Evolutionary conservation across 2,329 filamentous ascomycete species (phyloP).

Genomic region (Mollisia scopiformis): DNA sequence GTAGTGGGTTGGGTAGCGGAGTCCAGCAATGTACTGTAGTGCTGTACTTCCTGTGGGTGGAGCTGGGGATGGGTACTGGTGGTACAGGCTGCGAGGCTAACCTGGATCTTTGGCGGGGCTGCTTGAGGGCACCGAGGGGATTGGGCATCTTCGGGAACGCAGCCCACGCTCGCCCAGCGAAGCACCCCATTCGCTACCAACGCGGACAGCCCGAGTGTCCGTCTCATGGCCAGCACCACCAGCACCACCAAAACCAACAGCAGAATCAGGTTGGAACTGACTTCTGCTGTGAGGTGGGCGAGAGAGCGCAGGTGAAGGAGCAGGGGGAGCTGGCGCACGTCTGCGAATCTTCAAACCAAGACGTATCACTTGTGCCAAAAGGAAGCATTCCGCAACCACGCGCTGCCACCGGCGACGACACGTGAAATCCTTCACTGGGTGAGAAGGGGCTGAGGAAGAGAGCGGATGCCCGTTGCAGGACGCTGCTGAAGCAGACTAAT

Average conservation of each 20-base stretch:
- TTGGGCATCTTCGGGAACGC: neutral
- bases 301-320: neutral
- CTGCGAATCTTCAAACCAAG: neutral
- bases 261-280: neutral
- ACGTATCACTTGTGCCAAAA: neutral
- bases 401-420: neutral
- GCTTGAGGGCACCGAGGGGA: no score
- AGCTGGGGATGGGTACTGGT: no score
- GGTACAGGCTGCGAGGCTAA: no score
- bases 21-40: no score
- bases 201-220: no score
- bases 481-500: no score
- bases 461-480: no score
- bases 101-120: neutral
- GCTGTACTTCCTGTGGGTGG: no score
- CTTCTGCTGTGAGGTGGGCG: neutral
- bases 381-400: neutral
- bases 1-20: neutral
- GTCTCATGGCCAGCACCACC: no score
- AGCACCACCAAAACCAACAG: neutral
- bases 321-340: neutral
- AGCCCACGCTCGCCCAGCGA: no score
- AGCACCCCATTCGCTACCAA: no score
- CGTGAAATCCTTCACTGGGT: neutral
- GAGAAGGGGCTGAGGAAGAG: neutral